Evolutionary conservation across 1,139 yeast species (phyloP).

Genomic region (Protomyces arabidopsidicola): DNA sequence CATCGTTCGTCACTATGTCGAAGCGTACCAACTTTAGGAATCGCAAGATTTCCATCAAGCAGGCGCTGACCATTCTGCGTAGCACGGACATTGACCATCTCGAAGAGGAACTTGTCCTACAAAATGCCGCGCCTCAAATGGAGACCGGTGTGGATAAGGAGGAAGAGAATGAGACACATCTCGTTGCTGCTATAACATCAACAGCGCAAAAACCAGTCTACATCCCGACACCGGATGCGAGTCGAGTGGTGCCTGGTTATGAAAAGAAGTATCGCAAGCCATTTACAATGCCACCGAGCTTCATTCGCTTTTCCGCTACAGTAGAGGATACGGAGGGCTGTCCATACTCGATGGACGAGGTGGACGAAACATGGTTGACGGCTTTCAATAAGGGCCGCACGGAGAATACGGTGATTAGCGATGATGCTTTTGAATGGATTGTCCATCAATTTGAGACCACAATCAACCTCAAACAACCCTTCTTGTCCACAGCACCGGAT

Average conservation of each 20-base stretch:
- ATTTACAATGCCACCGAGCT: constrained; percentile 69
- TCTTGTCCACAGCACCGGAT: constrained; percentile 63
- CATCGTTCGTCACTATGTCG: constrained; percentile 26
- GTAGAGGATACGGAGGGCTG: constrained; percentile 90
- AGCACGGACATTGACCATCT: constrained; percentile 76
- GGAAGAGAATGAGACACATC: constrained; percentile 76
- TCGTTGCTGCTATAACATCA: constrained; percentile 82
- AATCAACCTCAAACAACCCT: constrained; percentile 80
- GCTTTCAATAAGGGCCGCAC: constrained; percentile 43
- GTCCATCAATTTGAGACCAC: constrained; percentile 70
- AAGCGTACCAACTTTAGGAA: constrained; percentile 56
- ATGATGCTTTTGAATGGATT: constrained; percentile 78
- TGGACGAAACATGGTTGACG: constrained; percentile 63
- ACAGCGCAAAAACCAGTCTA: constrained; percentile 59
- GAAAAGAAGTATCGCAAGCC: constrained; percentile 61
- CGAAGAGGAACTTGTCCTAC: constrained; percentile 64
- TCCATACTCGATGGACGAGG: constrained; percentile 85
- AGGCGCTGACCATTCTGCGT: constrained; percentile 71
- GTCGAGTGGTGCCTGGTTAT: constrained; percentile 50
- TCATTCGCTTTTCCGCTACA: constrained; percentile 86
- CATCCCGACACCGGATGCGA: constrained; percentile 95
- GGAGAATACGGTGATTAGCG: constrained; percentile 47
- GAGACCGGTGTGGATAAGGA: constrained; percentile 98
- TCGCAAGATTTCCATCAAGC: constrained; percentile 85
- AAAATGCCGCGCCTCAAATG: constrained; percentile 79